Percentiles rank a stretch among this genome's conserved stretches.
phyloP scores from a whole-genome alignment of 257 asterid species.

The Solanum pinnatisectum region DNA sequence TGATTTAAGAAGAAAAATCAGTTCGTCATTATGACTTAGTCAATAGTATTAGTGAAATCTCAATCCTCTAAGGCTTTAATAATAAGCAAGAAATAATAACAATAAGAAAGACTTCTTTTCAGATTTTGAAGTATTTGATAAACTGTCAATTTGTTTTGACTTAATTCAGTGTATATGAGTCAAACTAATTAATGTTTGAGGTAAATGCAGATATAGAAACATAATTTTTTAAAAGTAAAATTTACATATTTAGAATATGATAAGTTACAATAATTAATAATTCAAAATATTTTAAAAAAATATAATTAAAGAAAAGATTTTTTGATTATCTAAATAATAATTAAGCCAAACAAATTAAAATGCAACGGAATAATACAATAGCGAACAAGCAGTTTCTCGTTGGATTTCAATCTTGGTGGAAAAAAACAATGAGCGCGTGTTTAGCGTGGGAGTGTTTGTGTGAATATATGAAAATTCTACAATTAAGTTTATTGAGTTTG shows the following conservation, averaged over 20 bases:
- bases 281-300: too few relatives aligned
- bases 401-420: not conserved
- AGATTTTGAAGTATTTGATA: not conserved
- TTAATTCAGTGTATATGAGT: too few relatives aligned
- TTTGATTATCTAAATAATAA: too few relatives aligned
- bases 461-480: not conserved
- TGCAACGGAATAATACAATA: too few relatives aligned
- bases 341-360: not conserved
- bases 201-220: too few relatives aligned
- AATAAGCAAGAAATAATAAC: not conserved
- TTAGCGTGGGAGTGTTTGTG: not conserved
- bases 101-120: not conserved
- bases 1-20: not conserved
- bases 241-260: too few relatives aligned
- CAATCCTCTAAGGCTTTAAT: not conserved
- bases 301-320: too few relatives aligned
- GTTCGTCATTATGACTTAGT: not conserved
- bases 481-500: not conserved
- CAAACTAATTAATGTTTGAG: too few relatives aligned
- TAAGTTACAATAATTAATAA: too few relatives aligned
- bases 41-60: not conserved
- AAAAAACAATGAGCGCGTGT: not conserved
- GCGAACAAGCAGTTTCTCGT: not conserved
- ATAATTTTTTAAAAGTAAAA: too few relatives aligned
- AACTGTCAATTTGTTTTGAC: not conserved